A percentile compares a stretch with the other conserved stretches of the same genome.
phyloP scores from a whole-genome alignment of 2,329 filamentous ascomycete genomes.

The Colletotrichum euphorbiae region DNA sequence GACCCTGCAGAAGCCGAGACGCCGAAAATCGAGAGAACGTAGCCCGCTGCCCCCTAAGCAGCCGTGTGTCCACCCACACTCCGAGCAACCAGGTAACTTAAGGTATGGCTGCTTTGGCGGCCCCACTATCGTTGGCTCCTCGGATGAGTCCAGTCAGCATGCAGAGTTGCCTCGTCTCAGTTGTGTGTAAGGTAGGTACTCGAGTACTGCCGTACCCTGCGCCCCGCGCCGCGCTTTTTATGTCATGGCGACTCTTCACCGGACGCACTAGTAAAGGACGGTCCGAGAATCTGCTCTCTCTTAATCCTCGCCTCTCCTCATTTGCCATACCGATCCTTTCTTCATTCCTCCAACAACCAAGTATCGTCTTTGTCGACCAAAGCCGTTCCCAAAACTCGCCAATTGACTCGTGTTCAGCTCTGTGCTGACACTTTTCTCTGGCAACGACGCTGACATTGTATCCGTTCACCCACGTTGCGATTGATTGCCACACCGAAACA shows the following conservation, averaged over 20 bases:
- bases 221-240: slow-evolving; percentile 21
- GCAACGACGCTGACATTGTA: slow-evolving; percentile 23
- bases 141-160: not conserved
- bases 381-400: slow-evolving; percentile 12
- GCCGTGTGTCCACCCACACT: too few species aligned
- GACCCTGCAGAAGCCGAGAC: slow-evolving; percentile 24
- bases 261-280: slow-evolving; percentile 37
- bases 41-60: not conserved
- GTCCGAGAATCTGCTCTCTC: slow-evolving; percentile 35
- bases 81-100: too few species aligned
- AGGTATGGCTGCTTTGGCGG: too few species aligned
- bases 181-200: not conserved
- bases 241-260: slow-evolving; percentile 40
- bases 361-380: slow-evolving; percentile 16
- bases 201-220: slow-evolving; percentile 3
- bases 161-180: not conserved
- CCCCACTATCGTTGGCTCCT: not conserved
- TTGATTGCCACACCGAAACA: slow-evolving; percentile 29
- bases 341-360: slow-evolving; percentile 5
- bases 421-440: slow-evolving; percentile 32
- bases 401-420: slow-evolving; percentile 33
- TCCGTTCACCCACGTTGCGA: slow-evolving; percentile 12
- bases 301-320: slow-evolving; percentile 24
- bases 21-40: slow-evolving; percentile 19
- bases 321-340: not conserved